Percentiles rank a stretch among this genome's conserved stretches.
Evolutionary conservation across 2,329 filamentous ascomycete species (phyloP).

Genomic region (Colletotrichum sp.): DNA sequence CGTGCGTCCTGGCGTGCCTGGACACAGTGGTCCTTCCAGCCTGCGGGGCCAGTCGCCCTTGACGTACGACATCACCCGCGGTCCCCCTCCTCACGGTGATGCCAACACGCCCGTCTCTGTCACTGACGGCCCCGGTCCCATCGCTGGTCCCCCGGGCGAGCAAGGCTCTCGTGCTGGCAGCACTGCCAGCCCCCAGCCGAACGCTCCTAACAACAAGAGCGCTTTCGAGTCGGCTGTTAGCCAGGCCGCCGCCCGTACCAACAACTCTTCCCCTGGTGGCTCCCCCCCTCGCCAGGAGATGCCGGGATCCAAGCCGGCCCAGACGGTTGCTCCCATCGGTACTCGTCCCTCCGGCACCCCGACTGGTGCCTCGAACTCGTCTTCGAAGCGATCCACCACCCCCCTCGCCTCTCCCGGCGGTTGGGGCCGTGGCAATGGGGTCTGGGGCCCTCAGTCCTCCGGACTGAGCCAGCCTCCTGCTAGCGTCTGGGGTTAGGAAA

Average conservation of each 20-base stretch:
- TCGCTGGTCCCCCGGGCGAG: constrained; percentile 55
- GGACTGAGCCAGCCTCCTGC: constrained; percentile 80
- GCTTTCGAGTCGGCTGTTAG: constrained; percentile 65
- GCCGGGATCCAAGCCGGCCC: constrained; percentile 56
- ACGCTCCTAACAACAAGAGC: constrained; percentile 61
- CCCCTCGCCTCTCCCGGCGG: constrained; percentile 87
- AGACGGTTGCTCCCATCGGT: constrained; percentile 88
- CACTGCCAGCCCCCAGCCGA: constrained; percentile 82
- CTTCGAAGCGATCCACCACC: constrained; percentile 81
- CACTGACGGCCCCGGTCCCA: constrained; percentile 40
- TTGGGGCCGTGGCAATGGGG: constrained; percentile 82
- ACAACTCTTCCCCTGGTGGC: constrained; percentile 80
- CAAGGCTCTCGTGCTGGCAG: constrained; percentile 79
- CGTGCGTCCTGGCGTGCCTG: constrained; percentile 69
- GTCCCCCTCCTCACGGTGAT: constrained; percentile 53
- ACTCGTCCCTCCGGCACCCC: constrained; percentile 76
- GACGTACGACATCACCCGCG: constrained; percentile 65
- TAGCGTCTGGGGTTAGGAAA: constrained; percentile 85
- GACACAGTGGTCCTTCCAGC: constrained; percentile 66
- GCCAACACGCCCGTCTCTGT: constrained; percentile 47
- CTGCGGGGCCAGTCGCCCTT: constrained; percentile 81
- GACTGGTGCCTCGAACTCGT: constrained; percentile 49
- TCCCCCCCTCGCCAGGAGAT: constrained; percentile 77
- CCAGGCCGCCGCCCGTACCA: constrained; percentile 81
- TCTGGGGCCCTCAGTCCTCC: constrained; percentile 81